Base-by-base conservation (phyloP, 2,329 filamentous ascomycete genomes). In the Fusarium acutatum region DNA sequence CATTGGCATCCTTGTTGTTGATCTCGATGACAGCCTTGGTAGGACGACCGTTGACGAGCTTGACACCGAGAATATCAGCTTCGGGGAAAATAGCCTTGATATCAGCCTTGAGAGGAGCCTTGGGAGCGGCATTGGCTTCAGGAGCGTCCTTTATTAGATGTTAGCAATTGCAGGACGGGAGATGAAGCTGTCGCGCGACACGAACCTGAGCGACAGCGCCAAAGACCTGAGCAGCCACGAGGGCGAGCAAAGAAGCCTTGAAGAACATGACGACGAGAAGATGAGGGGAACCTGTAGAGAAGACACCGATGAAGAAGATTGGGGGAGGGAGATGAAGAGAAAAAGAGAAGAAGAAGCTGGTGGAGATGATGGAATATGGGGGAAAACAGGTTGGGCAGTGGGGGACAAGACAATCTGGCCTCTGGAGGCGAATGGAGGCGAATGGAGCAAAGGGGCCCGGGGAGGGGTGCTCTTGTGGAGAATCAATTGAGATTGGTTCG, bases 31-130 rank as follows among this genome's bases (percentile, higher is more conserved):
- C 84, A 40, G 95, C 93, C 82, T 93, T 91, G 73, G 95, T 97
- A 46, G 94, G 90, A 75, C 92, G 92, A 80, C 95, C 94, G 82
- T 99, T 99, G 87, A 98, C 90, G 77, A 98, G 91, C 89, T 97
- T 97, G 78, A 98, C 91, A 79, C 96, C 96, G 78, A 98, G 96
- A 83, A 97, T 92, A 86, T 97, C 94, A 86, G 91, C 82, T 80
- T 92, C 86, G 84, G 89, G 84, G 86, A 91, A 89, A 82, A 86
- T 87, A 67, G 92, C 88, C 75, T 88, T 87, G 77, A 92, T 84
- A 61, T 91, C 89, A 82, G 93, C 91, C 72, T 90, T 89, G 78
- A 93, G 75, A 34, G 64, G 75, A 43, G 72, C 67, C 58, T 76
- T 75, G 53, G 77, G 71, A 34, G 74, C 69, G 46, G 76, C 70